These are phyloP conservation scores for Emericellopsis atlantica DNA, from an alignment of 2,329 filamentous ascomycete genomes.

Conservation along the genomic window DNA sequence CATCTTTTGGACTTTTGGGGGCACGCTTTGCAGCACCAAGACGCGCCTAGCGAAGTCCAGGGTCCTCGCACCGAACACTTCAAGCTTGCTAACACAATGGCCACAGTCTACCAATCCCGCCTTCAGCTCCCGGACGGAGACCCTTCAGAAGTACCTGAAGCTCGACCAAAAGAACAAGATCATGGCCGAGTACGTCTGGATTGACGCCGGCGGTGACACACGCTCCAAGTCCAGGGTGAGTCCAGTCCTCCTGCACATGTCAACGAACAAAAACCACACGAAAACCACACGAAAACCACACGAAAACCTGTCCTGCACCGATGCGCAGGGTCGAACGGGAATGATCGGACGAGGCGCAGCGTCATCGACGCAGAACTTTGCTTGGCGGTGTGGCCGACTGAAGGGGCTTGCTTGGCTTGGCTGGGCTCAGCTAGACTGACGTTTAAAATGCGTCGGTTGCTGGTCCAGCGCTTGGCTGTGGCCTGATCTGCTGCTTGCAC, in stretches of 20 bases:
- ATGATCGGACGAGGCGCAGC: neutral
- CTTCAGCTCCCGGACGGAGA: conserved; percentile 2
- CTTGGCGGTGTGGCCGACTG: neutral
- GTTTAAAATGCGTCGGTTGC: too few relatives aligned
- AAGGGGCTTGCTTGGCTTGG: neutral
- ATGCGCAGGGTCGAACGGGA: too few relatives aligned
- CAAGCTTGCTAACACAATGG: neutral
- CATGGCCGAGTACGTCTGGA: conserved; percentile 97
- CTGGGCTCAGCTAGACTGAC: neutral
- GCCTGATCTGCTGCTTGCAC: too few relatives aligned
- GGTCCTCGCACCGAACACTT: neutral
- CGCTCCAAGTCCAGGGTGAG: conserved; percentile 95
- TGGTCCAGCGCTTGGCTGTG: too few relatives aligned
- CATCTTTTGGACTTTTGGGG: neutral
- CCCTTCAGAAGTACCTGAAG: conserved; percentile 72
- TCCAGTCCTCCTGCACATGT: conserved; percentile 10
- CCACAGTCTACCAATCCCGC: conserved; percentile 1
- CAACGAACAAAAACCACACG: too few relatives aligned
- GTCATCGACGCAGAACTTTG: neutral
- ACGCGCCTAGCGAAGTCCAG: too few relatives aligned
- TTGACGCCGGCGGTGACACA: conserved; percentile 69
- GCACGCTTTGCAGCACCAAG: too few relatives aligned
- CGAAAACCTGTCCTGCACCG: neutral
- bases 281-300: too few relatives aligned
- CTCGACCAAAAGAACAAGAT: conserved; percentile 81